Evolutionary conservation across 2,329 filamentous ascomycete species (phyloP), one percentile per base, ranked within the genome.

Genomic region (Monosporascus sp.): DNA sequence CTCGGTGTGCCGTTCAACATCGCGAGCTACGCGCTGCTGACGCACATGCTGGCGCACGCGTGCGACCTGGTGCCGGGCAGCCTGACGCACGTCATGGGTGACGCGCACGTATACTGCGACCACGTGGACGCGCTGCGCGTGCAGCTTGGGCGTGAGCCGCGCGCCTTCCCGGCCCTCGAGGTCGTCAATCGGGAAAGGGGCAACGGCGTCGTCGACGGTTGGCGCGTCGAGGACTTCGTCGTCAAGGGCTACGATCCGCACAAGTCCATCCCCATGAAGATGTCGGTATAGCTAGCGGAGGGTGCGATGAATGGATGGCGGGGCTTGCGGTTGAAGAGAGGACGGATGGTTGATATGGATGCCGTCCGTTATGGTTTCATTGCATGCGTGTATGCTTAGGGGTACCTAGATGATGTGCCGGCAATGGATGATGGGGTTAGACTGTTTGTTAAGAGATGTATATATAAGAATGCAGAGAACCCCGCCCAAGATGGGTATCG

Each of bases 1-100:
- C 84, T 99, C 1, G 94, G 92, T 7, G 91, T 97, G 22, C 94
- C 94, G 1, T 99, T 99, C 77, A 99, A 99, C 70, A 97, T 99
- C 64, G 94, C 93, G 1, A 89, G 84, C 59, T 99, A 99, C 73
- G 91, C 94, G 37, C 77, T 99, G 53, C 77, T 99, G 41, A 97
- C 92, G 43, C 92, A 97, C 70, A 97, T 99, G 88, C 75, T 99
- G 47, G 93, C 94, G 1, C 87, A 92, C 67, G 91, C 88, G 11
- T 91, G 88, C 66, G 87, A 92, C 61, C 72, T 99, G 52, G 81
- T 89, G 1, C 91, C 94, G 0, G 94, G 93, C 0, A 93, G 84
- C 50, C 79, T 99, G 57, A 94, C 91, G 40, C 94, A 97, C 71
- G 91, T 91, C 48, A 96, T 99, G 91, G 94, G 94, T 16, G 94